Base-by-base conservation (phyloP, 139 green algal genomes). In the Marvania coccoides region DNA sequence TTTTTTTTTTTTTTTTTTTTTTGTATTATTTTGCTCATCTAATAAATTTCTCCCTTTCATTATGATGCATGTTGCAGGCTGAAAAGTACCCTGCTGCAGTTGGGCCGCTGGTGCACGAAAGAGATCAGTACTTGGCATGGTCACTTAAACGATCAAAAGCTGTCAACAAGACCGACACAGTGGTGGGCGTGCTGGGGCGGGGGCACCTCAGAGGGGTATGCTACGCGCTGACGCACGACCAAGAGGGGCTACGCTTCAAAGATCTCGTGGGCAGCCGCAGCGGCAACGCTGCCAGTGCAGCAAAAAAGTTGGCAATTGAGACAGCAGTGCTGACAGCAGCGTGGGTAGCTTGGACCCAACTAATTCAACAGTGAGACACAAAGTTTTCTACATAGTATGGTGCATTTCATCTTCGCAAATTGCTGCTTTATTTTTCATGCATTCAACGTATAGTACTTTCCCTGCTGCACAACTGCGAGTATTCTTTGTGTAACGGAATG, bases 41-140 rank as follows among this genome's bases (percentile, higher is more conserved):
- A n/a, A n/a, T n/a, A n/a, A n/a, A n/a, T n/a, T n/a, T n/a, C n/a
- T n/a, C n/a, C n/a, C n/a, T n/a, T n/a, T n/a, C n/a, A n/a, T n/a
- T n/a, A n/a, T n/a, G n/a, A n/a, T n/a, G n/a, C n/a, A n/a, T n/a
- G n/a, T n/a, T n/a, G n/a, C n/a, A n/a, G n/a, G n/a, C 33, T 3
- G 14, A 54, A 12, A 5, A 5, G 2, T 45, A 35, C 47, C 35
- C 35, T 38, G 45, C 67, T 36, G 28, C 75, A 4, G 33, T 74
- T 34, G 14, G 14, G 0, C 38, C 81, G 12, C 60, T 92, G 37
- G 14, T 92, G 5, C 63, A 80, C 15, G 87, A 94, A 59, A 72
- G 87, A 0, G 87, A 94, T 58, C 40, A 85, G 4, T 94, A 91
- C 64, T 70, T 94, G 36, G 81, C 82, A 0, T 94, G 87, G 87